These are phyloP conservation scores for Noccaea caerulescens DNA, from an alignment of 345 rosid genomes.

Conservation along the genomic window DNA sequence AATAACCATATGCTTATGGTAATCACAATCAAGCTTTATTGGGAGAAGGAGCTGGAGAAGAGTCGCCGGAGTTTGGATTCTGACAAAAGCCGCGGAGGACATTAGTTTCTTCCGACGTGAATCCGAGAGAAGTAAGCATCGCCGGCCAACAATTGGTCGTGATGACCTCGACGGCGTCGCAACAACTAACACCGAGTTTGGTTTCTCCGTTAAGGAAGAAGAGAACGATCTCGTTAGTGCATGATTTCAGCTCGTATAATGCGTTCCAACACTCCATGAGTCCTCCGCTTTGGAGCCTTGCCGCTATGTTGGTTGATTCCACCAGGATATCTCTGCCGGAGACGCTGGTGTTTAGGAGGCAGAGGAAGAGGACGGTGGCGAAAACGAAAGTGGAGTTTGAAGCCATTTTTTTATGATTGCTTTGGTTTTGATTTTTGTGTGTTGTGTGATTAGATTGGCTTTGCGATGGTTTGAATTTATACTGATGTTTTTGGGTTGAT, in stretches of 20 bases:
- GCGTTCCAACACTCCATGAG: slow-evolving; percentile 72
- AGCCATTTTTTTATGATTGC: background rate
- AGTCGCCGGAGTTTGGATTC: slow-evolving; percentile 35
- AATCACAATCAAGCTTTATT: slow-evolving; percentile 7
- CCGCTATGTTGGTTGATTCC: slow-evolving; percentile 38
- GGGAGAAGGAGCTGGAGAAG: slow-evolving; percentile 43
- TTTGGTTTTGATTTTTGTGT: background rate
- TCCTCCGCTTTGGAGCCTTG: slow-evolving; percentile 52
- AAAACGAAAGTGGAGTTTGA: slow-evolving; percentile 39
- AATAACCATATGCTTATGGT: background rate
- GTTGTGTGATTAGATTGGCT: slow-evolving; percentile 12
- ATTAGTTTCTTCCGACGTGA: slow-evolving; percentile 60
- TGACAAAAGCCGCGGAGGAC: slow-evolving; percentile 64
- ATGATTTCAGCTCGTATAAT: slow-evolving; percentile 62
- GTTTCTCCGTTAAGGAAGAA: slow-evolving; percentile 70
- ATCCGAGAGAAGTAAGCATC: slow-evolving; percentile 74
- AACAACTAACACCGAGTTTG: slow-evolving; percentile 60
- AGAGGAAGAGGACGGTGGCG: slow-evolving; percentile 16
- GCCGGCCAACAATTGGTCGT: slow-evolving; percentile 80
- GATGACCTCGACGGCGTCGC: slow-evolving; percentile 59
- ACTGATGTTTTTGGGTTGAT: background rate
- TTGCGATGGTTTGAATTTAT: slow-evolving; percentile 23
- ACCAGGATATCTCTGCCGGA: slow-evolving; percentile 34
- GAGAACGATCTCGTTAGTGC: slow-evolving; percentile 68
- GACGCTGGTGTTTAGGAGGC: slow-evolving; percentile 23